These are phyloP conservation scores for Halenospora varia DNA, from an alignment of 495 filamentous ascomycete genomes.

Conservation along the genomic window DNA sequence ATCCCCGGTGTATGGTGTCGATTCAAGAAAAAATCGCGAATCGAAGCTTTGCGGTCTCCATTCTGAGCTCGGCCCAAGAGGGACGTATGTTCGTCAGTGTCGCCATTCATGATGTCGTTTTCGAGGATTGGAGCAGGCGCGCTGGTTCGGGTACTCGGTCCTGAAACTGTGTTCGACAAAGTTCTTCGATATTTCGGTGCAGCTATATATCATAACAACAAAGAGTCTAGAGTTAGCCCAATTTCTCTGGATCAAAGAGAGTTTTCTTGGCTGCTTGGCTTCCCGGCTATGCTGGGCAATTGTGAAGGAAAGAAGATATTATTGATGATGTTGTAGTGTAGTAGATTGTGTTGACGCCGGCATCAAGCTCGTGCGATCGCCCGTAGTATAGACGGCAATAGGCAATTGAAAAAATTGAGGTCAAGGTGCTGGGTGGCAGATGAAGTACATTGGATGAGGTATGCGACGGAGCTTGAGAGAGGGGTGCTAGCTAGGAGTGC, in stretches of 20 bases:
- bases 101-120: conserved; percentile 2
- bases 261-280: conserved; percentile 21
- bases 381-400: background rate
- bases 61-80: conserved; percentile 15
- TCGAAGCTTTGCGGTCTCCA: conserved; percentile 9
- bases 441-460: background rate
- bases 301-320: background rate
- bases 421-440: background rate
- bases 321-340: background rate
- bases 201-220: conserved; percentile 19
- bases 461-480: background rate
- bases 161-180: conserved; percentile 9
- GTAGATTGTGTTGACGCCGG: background rate
- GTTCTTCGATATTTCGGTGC: conserved; percentile 12
- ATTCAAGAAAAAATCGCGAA: conserved; percentile 37
- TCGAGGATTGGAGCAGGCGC: background rate
- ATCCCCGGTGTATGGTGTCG: conserved; percentile 39
- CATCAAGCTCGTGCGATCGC: conserved; percentile 3
- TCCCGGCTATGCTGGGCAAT: conserved; percentile 12
- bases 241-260: conserved; percentile 7
- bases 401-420: no score
- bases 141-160: background rate
- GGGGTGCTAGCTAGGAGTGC: background rate
- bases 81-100: conserved; percentile 10
- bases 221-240: conserved; percentile 13